These are phyloP conservation scores for Dothidotthia symphoricarpi DNA, from an alignment of 2,329 filamentous ascomycete species.

Conservation along the genomic window DNA sequence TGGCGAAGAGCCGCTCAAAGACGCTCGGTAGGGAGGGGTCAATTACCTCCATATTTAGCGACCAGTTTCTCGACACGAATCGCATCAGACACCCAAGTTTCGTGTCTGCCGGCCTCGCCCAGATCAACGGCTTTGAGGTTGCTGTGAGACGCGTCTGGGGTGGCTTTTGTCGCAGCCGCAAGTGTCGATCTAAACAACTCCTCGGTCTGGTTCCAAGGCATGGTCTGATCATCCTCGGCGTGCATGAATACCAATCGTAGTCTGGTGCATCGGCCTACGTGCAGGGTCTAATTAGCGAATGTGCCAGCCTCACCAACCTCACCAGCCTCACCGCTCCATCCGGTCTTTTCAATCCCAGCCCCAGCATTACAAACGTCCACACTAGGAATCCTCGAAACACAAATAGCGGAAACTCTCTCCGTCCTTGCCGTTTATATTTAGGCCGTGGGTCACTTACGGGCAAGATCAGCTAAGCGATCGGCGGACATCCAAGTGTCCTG, in stretches of 20 bases:
- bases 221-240: slow-evolving; percentile 35
- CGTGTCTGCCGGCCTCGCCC: slow-evolving; percentile 36
- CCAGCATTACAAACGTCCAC: too few species aligned
- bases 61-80: slow-evolving; percentile 35
- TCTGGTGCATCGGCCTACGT: slow-evolving; percentile 13
- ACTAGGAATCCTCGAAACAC: too few species aligned
- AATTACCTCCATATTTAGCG: slow-evolving; percentile 40
- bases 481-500: slow-evolving; percentile 78
- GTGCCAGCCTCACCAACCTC: neutral
- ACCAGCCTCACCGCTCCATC: too few species aligned
- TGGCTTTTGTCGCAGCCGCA: slow-evolving; percentile 20
- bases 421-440: too few species aligned
- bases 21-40: slow-evolving; percentile 5
- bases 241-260: slow-evolving; percentile 35
- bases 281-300: too few species aligned
- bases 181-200: slow-evolving; percentile 31
- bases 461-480: slow-evolving; percentile 61
- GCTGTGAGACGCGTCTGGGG: slow-evolving; percentile 7
- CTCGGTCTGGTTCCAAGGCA: slow-evolving; percentile 39
- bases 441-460: too few species aligned
- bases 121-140: slow-evolving; percentile 27
- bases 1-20: too few species aligned
- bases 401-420: too few species aligned
- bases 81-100: slow-evolving; percentile 27
- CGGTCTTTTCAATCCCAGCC: too few species aligned